These are phyloP conservation scores for Psilocybe mexicana DNA, from an alignment of 1,284 basidiomycete genomes.

Conservation along the genomic window DNA sequence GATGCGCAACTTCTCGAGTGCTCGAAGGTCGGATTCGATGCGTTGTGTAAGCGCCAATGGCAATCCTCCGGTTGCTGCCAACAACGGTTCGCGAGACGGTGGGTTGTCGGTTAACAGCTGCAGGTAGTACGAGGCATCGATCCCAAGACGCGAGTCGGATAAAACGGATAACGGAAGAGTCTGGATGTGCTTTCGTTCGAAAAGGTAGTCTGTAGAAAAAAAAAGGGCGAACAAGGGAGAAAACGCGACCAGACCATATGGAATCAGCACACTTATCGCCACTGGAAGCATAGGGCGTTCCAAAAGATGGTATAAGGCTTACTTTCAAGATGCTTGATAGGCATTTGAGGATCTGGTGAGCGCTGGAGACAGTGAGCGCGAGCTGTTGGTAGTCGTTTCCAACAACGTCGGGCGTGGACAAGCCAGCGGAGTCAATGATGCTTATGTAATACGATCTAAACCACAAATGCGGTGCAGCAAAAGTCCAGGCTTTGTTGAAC, in stretches of 20 bases:
- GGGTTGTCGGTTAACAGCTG: slow-evolving; percentile 77
- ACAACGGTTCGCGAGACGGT: slow-evolving; percentile 82
- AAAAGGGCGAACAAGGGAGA: slow-evolving; percentile 4
- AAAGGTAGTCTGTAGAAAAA: slow-evolving; percentile 66
- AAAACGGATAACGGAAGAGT: slow-evolving; percentile 83
- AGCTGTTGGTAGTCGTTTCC: slow-evolving; percentile 25
- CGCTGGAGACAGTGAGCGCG: slow-evolving; percentile 19
- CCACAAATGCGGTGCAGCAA: neutral
- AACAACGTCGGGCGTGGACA: slow-evolving; percentile 24
- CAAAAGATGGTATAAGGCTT: slow-evolving; percentile 12
- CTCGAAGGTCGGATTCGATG: slow-evolving; percentile 90
- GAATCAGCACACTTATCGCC: neutral
- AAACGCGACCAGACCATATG: neutral
- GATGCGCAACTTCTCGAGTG: slow-evolving; percentile 88
- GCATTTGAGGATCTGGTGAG: slow-evolving; percentile 33
- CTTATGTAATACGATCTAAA: slow-evolving; percentile 21
- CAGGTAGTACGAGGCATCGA: slow-evolving; percentile 94
- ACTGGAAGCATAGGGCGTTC: slow-evolving; percentile 3
- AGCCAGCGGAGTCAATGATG: slow-evolving; percentile 20
- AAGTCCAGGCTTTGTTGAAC: neutral
- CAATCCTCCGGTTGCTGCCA: slow-evolving; percentile 92
- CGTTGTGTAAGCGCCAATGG: slow-evolving; percentile 84
- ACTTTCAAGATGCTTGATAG: slow-evolving; percentile 47
- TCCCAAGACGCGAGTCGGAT: slow-evolving; percentile 92
- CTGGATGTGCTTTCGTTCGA: slow-evolving; percentile 86